A percentile compares a stretch with the other conserved stretches of the same genome.
Evolutionary conservation across 1,284 basidiomycete species (phyloP).

Genomic region (Leccinum pachyderme): DNA sequence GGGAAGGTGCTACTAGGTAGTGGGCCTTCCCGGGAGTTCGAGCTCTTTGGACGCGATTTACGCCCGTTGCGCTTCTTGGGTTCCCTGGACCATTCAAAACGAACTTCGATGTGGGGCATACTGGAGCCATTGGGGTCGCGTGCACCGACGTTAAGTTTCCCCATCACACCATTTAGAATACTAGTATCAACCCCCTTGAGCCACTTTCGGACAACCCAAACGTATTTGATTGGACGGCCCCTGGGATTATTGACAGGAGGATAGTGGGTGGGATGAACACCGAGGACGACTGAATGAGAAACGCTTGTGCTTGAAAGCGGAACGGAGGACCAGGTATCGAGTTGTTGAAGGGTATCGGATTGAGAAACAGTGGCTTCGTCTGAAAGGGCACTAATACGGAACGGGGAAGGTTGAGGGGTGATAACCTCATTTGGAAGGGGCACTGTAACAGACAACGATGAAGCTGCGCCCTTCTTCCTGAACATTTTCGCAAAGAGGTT

Average conservation of each 20-base stretch:
- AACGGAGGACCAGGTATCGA: slow-evolving; percentile 19
- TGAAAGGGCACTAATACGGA: slow-evolving; percentile 6
- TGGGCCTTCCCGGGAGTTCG: slow-evolving; percentile 7
- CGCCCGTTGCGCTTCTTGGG: slow-evolving; percentile 30
- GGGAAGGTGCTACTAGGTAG: neutral
- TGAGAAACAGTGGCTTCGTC: slow-evolving; percentile 13
- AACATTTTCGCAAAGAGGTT: slow-evolving; percentile 76
- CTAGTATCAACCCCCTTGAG: slow-evolving; percentile 54
- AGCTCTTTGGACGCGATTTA: slow-evolving; percentile 17
- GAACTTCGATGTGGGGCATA: slow-evolving; percentile 52
- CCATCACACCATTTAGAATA: slow-evolving; percentile 42
- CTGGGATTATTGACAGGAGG: slow-evolving; percentile 41
- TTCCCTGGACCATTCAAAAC: slow-evolving; percentile 72
- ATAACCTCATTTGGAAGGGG: slow-evolving; percentile 9
- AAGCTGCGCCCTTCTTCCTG: slow-evolving; percentile 50
- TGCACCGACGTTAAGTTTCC: slow-evolving; percentile 31
- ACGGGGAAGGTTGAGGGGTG: slow-evolving; percentile 19
- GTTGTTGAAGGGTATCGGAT: slow-evolving; percentile 6
- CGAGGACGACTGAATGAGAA: slow-evolving; percentile 59
- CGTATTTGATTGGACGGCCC: slow-evolving; percentile 60
- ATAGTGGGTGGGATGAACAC: slow-evolving; percentile 57
- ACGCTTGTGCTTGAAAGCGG: slow-evolving; percentile 19
- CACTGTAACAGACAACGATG: slow-evolving; percentile 15
- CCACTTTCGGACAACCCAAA: slow-evolving; percentile 83
- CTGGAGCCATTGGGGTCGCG: slow-evolving; percentile 17